Evolutionary conservation across 2,329 filamentous ascomycete genomes (phyloP).

Genomic region (Aphanoascus verrucosus): DNA sequence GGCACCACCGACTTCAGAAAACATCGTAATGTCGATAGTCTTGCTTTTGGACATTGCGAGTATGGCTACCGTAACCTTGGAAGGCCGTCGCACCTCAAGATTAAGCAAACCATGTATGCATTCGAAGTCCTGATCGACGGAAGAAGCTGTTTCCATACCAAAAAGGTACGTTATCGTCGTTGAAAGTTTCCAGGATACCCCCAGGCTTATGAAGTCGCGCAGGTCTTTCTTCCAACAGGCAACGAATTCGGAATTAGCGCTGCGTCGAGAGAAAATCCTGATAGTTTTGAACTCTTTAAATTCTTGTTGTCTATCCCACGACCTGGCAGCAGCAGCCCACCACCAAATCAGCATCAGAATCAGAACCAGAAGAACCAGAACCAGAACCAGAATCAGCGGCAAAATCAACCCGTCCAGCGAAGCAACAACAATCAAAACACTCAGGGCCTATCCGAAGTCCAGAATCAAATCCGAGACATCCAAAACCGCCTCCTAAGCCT

Average conservation of each 20-base stretch:
- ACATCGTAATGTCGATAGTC: constrained; percentile 65
- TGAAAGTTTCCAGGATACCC: neutral
- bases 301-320: constrained; percentile 57
- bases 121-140: constrained; percentile 77
- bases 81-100: constrained; percentile 64
- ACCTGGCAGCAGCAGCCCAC: constrained; percentile 25
- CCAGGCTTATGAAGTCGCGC: constrained; percentile 2
- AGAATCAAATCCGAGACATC: constrained; percentile 64
- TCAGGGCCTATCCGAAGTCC: constrained; percentile 8
- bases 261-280: constrained; percentile 78
- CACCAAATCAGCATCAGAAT: constrained; percentile 10
- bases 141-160: constrained; percentile 68
- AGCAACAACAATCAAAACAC: constrained; percentile 23
- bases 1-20: constrained; percentile 67
- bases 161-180: constrained; percentile 39
- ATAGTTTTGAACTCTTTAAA: constrained; percentile 90
- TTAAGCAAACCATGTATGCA: constrained; percentile 53
- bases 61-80: constrained; percentile 88
- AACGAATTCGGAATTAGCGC: constrained; percentile 83
- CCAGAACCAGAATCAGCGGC: constrained; percentile 13
- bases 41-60: constrained; percentile 88
- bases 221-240: constrained; percentile 65
- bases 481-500: constrained; percentile 65
- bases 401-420: constrained; percentile 23
- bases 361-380: constrained; percentile 20